These are phyloP conservation scores for Beta vulgaris DNA, from an alignment of 148 eudicot genomes.

Conservation along the genomic window DNA sequence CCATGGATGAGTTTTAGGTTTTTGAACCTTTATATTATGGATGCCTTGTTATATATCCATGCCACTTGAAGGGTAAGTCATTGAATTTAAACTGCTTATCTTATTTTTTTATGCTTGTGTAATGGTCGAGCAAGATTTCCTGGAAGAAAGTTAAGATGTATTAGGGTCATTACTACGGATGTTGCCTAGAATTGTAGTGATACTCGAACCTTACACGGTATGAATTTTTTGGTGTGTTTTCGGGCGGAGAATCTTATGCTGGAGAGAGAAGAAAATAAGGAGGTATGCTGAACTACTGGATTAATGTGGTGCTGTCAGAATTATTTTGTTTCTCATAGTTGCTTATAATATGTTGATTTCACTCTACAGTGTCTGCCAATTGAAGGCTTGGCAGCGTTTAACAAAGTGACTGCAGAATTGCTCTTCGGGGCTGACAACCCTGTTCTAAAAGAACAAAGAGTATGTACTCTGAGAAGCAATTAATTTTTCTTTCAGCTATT, in stretches of 20 bases:
- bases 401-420: constrained; percentile 86
- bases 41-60: neutral
- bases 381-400: constrained; percentile 96
- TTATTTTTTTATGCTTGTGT: too few species aligned
- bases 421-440: constrained; percentile 88
- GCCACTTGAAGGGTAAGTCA: neutral
- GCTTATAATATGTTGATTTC: constrained; percentile 21
- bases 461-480: constrained; percentile 30
- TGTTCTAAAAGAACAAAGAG: constrained; percentile 72
- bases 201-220: neutral
- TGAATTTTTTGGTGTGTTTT: constrained; percentile 13
- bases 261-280: constrained; percentile 93
- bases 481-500: constrained; percentile 4
- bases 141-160: neutral
- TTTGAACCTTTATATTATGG: too few species aligned
- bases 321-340: constrained; percentile 13
- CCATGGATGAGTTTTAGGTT: neutral
- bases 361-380: constrained; percentile 81
- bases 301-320: constrained; percentile 4
- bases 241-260: constrained; percentile 92
- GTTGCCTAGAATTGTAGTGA: neutral
- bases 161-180: neutral
- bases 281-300: constrained; percentile 48
- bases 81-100: neutral
- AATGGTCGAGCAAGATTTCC: neutral